phyloP scores from a whole-genome alignment of 257 asterid genomes.

The Rehmannia glutinosa region DNA sequence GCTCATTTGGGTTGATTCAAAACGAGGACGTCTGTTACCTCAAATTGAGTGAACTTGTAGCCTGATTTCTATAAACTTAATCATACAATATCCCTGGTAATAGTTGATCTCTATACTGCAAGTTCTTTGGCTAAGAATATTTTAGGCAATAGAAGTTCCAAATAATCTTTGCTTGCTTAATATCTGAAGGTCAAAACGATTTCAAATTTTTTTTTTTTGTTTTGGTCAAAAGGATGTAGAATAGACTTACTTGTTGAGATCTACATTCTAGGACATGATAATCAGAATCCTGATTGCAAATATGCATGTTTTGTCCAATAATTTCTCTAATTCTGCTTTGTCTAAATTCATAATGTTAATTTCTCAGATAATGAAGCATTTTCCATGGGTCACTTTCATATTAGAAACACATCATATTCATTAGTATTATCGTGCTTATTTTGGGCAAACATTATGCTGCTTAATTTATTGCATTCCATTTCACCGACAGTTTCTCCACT shows the following conservation, averaged over 20 bases:
- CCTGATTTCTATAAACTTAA: neutral
- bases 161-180: neutral
- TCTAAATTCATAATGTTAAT: neutral
- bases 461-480: slow-evolving; percentile 7
- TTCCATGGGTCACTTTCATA: neutral
- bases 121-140: neutral
- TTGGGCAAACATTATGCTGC: neutral
- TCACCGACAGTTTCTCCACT: slow-evolving; percentile 9
- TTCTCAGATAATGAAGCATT: neutral
- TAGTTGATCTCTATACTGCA: neutral
- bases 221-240: neutral
- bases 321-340: neutral
- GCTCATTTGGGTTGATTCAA: neutral
- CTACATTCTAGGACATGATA: neutral
- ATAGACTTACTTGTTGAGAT: neutral
- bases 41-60: neutral
- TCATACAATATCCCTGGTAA: neutral
- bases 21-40: neutral
- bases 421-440: too few species aligned
- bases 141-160: neutral
- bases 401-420: neutral
- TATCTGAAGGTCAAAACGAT: neutral
- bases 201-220: neutral
- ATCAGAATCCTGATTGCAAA: neutral
- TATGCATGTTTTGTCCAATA: neutral